Evolutionary conservation across 2,329 filamentous ascomycete species (phyloP), one percentile per base, ranked within the genome.

Genomic region (Xylariomycetidae sp.): DNA sequence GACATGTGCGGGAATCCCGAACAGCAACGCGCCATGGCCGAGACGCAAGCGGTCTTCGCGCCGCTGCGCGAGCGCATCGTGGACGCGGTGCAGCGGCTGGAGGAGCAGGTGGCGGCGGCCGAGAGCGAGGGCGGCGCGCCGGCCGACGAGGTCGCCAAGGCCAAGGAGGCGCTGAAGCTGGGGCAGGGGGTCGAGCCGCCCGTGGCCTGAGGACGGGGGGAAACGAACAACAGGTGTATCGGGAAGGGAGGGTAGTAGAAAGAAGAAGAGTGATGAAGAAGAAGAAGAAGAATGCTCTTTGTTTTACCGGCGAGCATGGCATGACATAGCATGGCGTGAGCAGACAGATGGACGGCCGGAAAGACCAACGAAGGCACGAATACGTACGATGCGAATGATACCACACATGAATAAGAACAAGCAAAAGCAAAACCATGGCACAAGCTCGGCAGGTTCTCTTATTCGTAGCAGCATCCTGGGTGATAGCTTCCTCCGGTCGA

Each of bases 41-140:
- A 98, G 64, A 96, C 92, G 7, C 83, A 83, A 56, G 83, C 79
- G 35, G 77, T 96, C 18, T 83, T 96, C 49, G 81, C 72, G 3
- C 76, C 76, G 2, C 63, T 96, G 45, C 74, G 74, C 49, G 58
- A 75, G 52, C 82, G 85, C 52, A 87, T 95, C 48, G 63, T 61
- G 28, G 76, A 82, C 35, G 82, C 87, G 2, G 65, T 89, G 25
- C 67, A 73, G 37, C 85, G 80, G 54, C 68, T 95, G 30, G 79
- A 93, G 62, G 74, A 82, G 46, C 72, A 86, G 58, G 67, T 95
- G 48, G 85, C 88, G 48, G 65, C 74, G n/a, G 61, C 63, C 18
- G 75, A 68, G 48, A 64, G 66, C 44, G 64, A 62, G 34, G 66
- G 18, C 13, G 12, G 60, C 10, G 64, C 58, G 0, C 51, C 63